Percentiles rank a stretch among this genome's conserved stretches.
Conservation (phyloP, 2,329 filamentous ascomycete genomes). For the Fusarium solani-melongenae region DNA sequence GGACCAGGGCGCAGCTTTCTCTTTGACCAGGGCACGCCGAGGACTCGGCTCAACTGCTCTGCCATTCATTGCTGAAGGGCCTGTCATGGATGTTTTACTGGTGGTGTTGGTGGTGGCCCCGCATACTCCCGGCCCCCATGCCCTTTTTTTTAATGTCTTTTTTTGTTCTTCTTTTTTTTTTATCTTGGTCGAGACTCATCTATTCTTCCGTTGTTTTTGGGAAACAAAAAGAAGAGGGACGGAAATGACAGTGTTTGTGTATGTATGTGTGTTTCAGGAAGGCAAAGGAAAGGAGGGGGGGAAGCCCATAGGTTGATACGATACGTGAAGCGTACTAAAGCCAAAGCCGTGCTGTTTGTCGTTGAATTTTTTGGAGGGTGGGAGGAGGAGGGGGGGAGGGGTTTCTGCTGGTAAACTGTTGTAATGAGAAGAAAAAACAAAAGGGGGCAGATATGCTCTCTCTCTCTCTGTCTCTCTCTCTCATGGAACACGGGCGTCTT, state of each 20-base stretch:
- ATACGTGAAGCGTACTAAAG: constrained; percentile 34
- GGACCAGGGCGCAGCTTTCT: constrained; percentile 12
- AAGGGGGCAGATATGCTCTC: constrained; percentile 28
- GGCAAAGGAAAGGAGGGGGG: constrained; percentile 18
- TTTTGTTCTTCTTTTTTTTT: constrained; percentile 9
- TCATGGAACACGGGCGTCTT: constrained; percentile 23
- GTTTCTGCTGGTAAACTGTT: constrained; percentile 36
- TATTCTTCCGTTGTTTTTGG: constrained; percentile 41
- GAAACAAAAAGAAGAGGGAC: constrained; percentile 40
- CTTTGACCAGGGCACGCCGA: constrained; percentile 16
- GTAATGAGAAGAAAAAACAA: constrained; percentile 34
- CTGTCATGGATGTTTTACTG: constrained; percentile 19
- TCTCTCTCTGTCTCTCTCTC: constrained; percentile 21
- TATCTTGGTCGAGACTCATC: constrained; percentile 41
- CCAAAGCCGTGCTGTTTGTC: constrained; percentile 29
- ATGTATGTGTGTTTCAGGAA: constrained; percentile 29
- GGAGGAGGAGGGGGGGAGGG: not conserved
- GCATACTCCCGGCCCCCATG: constrained; percentile 15
- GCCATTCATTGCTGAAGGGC: constrained; percentile 13
- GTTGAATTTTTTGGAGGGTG: constrained; percentile 10
- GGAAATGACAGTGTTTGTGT: constrained; percentile 32
- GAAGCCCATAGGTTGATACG: constrained; percentile 33
- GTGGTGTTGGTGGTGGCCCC: constrained; percentile 25
- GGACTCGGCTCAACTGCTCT: constrained; percentile 4
- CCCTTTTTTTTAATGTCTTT: constrained; percentile 37